A percentile compares a stretch with the other conserved stretches of the same genome.
Conservation (phyloP, 441 rosid genomes). For the Adansonia madagascariensis region DNA sequence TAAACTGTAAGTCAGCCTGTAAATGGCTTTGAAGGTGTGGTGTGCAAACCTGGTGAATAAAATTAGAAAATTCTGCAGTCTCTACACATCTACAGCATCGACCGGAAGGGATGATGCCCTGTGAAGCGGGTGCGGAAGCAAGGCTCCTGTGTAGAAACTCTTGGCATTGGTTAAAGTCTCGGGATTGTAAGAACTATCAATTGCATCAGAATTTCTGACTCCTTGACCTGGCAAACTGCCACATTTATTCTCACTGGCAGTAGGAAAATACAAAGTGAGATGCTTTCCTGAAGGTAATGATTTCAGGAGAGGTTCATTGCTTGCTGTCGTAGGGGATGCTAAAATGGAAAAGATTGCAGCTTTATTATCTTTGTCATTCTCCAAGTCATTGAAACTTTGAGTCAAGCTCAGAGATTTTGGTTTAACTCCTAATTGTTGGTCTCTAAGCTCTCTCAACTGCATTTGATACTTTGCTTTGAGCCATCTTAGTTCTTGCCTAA, state of each 20-base stretch:
- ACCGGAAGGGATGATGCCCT: conserved; percentile 86
- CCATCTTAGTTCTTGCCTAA: too few species aligned
- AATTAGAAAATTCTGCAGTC: conserved; percentile 14
- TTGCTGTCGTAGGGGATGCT: conserved; percentile 26
- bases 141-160: conserved; percentile 40
- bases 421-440: conserved; percentile 33
- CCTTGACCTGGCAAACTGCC: conserved; percentile 24
- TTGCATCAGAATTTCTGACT: conserved; percentile 28
- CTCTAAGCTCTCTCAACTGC: too few species aligned
- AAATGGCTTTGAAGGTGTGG: too few species aligned
- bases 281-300: conserved; percentile 28
- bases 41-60: conserved; percentile 14
- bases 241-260: conserved; percentile 30
- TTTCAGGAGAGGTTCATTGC: conserved; percentile 24
- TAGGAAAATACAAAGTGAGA: conserved; percentile 15
- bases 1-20: too few species aligned
- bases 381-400: conserved; percentile 24
- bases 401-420: conserved; percentile 30
- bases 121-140: conserved; percentile 60
- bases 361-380: conserved; percentile 17
- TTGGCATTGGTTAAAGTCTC: conserved; percentile 39
- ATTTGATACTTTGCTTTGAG: too few species aligned
- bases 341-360: conserved; percentile 19
- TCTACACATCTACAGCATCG: conserved; percentile 70
- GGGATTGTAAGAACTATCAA: conserved; percentile 30